These are phyloP conservation scores for Coemansia sp. DNA, from an alignment of 192 early-diverging fungal genomes.

Conservation along the genomic window DNA sequence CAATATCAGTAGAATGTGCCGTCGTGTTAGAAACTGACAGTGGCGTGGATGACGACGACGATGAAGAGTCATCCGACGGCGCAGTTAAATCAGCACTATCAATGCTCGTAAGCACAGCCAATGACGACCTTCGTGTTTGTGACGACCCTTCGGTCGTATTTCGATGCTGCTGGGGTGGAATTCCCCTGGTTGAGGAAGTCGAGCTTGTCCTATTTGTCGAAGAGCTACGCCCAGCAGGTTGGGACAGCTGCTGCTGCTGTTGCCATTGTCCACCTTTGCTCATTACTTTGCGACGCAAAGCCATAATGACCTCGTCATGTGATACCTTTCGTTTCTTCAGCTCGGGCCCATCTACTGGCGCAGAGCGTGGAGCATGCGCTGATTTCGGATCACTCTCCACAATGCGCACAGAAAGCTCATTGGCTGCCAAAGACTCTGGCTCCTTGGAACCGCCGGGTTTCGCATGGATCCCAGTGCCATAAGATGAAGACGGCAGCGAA, in stretches of 20 bases:
- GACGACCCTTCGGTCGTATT: neutral
- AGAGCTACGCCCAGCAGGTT: conserved; percentile 1
- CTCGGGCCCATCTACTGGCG: conserved; percentile 48
- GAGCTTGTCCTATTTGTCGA: neutral
- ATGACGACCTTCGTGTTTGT: neutral
- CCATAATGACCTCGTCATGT: conserved; percentile 55
- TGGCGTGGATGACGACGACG: conserved; percentile 10
- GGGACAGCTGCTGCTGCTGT: conserved; percentile 11
- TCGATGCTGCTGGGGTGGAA: neutral
- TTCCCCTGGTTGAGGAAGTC: neutral
- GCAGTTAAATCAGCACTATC: neutral
- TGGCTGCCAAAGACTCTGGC: conserved; percentile 39
- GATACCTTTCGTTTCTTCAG: conserved; percentile 44
- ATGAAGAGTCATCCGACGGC: conserved; percentile 6
- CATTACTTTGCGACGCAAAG: conserved; percentile 56
- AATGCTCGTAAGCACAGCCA: neutral
- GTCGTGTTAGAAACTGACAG: conserved; percentile 11
- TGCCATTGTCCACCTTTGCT: conserved; percentile 23
- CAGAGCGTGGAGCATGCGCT: conserved; percentile 38
- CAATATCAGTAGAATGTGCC: neutral
- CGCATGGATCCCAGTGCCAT: neutral
- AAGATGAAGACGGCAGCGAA: neutral
- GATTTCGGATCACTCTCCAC: conserved; percentile 4
- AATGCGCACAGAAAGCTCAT: conserved; percentile 45
- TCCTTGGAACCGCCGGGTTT: conserved; percentile 12